Percentiles rank a stretch among this genome's conserved stretches.
These are phyloP conservation scores for Grosmannia clavigera DNA, from an alignment of 2,329 filamentous ascomycete species.

Conservation along the genomic window DNA sequence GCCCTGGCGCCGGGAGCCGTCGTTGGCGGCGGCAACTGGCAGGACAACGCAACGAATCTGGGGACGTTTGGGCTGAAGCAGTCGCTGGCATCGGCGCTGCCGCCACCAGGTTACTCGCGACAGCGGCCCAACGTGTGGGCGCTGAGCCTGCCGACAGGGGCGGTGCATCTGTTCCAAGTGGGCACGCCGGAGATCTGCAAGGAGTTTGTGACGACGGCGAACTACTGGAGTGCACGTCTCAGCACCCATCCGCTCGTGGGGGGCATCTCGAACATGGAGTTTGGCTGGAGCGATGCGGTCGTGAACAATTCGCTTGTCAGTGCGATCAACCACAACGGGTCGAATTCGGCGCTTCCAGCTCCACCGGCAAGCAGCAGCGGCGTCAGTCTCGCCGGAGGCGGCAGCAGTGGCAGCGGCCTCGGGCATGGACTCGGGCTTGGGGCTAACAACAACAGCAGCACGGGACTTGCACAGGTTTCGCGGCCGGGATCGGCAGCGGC, in stretches of 20 bases:
- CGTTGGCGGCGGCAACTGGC: conserved; percentile 96
- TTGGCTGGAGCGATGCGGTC: conserved; percentile 84
- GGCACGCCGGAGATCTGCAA: conserved; percentile 89
- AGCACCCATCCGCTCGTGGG: conserved; percentile 89
- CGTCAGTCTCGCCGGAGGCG: conserved; percentile 4
- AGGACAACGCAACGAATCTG: conserved; percentile 84
- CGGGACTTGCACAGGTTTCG: conserved; percentile 16
- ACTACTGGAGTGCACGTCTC: conserved; percentile 93
- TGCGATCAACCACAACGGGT: conserved; percentile 38
- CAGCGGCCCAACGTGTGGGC: conserved; percentile 88
- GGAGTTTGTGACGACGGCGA: conserved; percentile 87
- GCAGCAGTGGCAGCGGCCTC: conserved; percentile 3
- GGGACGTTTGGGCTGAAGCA: conserved; percentile 82
- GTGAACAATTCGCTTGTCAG: conserved; percentile 49
- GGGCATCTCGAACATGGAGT: conserved; percentile 93
- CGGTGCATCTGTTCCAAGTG: conserved; percentile 96
- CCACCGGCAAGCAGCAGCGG: conserved; percentile 12
- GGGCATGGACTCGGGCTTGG: conserved; percentile 13
- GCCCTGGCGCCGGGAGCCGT: conserved; percentile 44
- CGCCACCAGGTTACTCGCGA: conserved; percentile 86
- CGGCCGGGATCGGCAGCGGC: conserved; percentile 38
- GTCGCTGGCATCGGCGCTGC: conserved; percentile 80
- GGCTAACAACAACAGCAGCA: conserved; percentile 5
- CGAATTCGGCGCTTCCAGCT: conserved; percentile 11
- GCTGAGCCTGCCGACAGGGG: conserved; percentile 78